Conservation (phyloP, 768 basidiomycete genomes). For the Kwoniella mangroviensis region DNA sequence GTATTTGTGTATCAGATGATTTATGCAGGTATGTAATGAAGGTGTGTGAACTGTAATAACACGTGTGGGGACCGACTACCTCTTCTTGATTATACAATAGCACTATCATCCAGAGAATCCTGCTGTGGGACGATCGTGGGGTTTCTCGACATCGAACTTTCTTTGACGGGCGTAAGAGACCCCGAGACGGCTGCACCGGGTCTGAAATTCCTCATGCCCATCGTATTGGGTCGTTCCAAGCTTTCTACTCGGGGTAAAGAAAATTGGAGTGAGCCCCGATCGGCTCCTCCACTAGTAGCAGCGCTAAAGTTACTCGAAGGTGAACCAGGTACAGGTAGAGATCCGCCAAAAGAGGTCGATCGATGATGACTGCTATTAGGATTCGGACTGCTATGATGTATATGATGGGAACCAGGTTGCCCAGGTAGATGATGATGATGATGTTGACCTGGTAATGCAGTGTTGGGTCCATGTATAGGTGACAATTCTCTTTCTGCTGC, state of each 20-base stretch:
- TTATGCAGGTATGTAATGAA: background rate
- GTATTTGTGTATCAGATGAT: background rate
- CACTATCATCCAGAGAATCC: constrained; percentile 5
- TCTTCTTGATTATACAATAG: constrained; percentile 1
- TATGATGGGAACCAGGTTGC: background rate
- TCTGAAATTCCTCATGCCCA: background rate
- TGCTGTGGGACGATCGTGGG: constrained; percentile 10
- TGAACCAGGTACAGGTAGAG: constrained; percentile 4
- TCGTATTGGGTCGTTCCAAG: constrained; percentile 1
- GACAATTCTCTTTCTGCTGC: constrained; percentile 2
- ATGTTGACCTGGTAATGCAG: constrained; percentile 17
- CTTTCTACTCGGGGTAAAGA: constrained; percentile 10
- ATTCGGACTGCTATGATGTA: background rate
- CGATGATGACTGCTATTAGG: constrained; percentile 4
- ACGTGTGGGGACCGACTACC: background rate
- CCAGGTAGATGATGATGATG: constrained; percentile 19
- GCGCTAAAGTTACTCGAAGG: constrained; percentile 5
- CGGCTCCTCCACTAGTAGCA: background rate
- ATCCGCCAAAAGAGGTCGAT: constrained; percentile 19
- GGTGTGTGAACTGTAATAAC: background rate
- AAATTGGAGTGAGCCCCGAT: constrained; percentile 17
- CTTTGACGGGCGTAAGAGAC: constrained; percentile 25
- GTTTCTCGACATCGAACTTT: constrained; percentile 22
- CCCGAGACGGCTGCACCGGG: constrained; percentile 3
- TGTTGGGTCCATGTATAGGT: constrained; percentile 18